A percentile compares a stretch with the other conserved stretches of the same genome.
phyloP scores from a whole-genome alignment of 345 rosid genomes.

The Linum tenue region DNA sequence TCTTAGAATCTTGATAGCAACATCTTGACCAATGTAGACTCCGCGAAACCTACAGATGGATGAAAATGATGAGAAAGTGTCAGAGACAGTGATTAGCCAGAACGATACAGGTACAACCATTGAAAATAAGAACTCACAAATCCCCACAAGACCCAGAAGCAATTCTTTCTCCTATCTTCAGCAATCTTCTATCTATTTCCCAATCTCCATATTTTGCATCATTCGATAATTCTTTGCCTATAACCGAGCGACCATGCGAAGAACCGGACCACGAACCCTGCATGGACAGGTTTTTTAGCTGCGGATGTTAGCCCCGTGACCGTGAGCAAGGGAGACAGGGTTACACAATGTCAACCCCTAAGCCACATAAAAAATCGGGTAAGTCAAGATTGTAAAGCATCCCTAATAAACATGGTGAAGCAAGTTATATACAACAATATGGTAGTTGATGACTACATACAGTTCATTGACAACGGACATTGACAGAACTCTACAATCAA shows the following conservation, averaged over 20 bases:
- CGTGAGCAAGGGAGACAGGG: not conserved
- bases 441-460: too few species aligned
- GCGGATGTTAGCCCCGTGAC: not conserved
- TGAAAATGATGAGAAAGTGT: slow-evolving; percentile 11
- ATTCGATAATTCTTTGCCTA: slow-evolving; percentile 22
- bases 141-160: slow-evolving; percentile 69
- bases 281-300: not conserved
- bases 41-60: slow-evolving; percentile 42
- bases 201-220: slow-evolving; percentile 28
- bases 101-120: slow-evolving; percentile 8
- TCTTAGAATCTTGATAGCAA: slow-evolving; percentile 58
- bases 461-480: too few species aligned
- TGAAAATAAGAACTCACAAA: slow-evolving; percentile 36
- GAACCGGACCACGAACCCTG: slow-evolving; percentile 63
- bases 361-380: too few species aligned
- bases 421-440: too few species aligned
- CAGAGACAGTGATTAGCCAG: slow-evolving; percentile 1
- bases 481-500: too few species aligned
- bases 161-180: slow-evolving; percentile 54
- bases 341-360: too few species aligned
- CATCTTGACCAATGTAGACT: slow-evolving; percentile 60
- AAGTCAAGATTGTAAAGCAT: too few species aligned
- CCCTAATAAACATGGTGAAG: too few species aligned
- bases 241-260: slow-evolving; percentile 29
- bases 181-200: slow-evolving; percentile 50